Base-by-base conservation (phyloP, 176 grass and related monocot species). In the Thinopyrum elongatum region DNA sequence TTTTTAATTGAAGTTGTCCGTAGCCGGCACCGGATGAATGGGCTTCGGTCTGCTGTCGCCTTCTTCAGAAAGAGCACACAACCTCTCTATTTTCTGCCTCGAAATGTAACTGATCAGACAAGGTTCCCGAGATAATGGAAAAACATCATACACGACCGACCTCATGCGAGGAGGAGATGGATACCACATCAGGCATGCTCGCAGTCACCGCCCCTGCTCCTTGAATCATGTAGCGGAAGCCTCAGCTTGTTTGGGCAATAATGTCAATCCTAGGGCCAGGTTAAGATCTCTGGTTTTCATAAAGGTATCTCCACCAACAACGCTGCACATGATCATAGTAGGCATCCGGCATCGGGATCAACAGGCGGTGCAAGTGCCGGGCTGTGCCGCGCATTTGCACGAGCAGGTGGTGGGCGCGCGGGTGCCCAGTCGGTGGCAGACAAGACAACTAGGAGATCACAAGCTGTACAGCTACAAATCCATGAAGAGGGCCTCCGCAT, bases 1-100 rank as follows among this genome's bases (percentile, higher is more conserved):
- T 85, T 85, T 69, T 67, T 10, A 42, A 21, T 59, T n/a, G 61
- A 86, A 68, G 61, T 74, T 59, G 57, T 17, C 61, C 83, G 10
- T 6, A 36, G 9, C 19, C 38, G 12, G 76, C 73, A 69, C 34
- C 63, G 0, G 57, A 28, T 60, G 65, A 78, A 46, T 78, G 72
- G 62, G 46, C 34, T 3, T 17, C 29, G 42, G 55, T 74, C 14
- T 61, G 47, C 7, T 57, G 53, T 59, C 49, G 23, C 59, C 49
- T 47, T 86, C 70, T 70, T 90, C 49, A 5, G 10, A 61, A 35
- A 68, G 46, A 81, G 15, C 46, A 22, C 39, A n/a, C 33, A 8
- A 33, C 0, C 19, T 26, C 39, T 26, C 1, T 16, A 21, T 76
- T n/a, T 22, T 23, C 83, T 86, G 83, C 28, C 6, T 82, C 27